Base-by-base conservation (phyloP, 108 stramenopile species). In the Skeletonema menzelii region DNA sequence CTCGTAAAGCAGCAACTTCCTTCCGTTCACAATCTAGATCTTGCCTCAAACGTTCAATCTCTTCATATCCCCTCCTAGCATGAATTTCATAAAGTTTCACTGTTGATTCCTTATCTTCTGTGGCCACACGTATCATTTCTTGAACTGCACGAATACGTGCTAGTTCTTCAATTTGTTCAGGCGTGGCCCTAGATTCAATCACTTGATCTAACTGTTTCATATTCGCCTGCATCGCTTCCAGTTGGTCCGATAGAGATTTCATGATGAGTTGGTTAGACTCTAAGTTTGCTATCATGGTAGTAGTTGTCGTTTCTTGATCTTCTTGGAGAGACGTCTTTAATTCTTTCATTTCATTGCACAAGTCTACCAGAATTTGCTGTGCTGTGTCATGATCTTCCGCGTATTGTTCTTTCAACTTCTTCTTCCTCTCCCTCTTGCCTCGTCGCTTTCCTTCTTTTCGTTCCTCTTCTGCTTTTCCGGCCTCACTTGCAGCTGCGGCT, bases 321-420 rank as follows among this genome's bases (percentile, higher is more conserved):
- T 62, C 32, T 35, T 55, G 27, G 55, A 80, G 73, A 38, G 68
- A 69, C 6, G 30, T 55, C 57, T 80, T 73, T 34, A 80, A 63
- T 7, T 67, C 72, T 49, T 80, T 80, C 79, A 80, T 80, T 65
- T 80, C 79, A 19, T 62, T 80, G 72, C 79, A 80, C 11, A 80
- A 40, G 44, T 80, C 79, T 24, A 80, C 44, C 3, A 80, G 67
- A 26, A 80, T 80, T 66, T 80, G 79, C 27, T 80, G 79, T 13
- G 79, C 72, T 6, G 72, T 57, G 42, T 80, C 79, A 26, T 69
- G 63, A 27, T 74, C 73, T 37, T 49, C 56, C 0, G 30, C 37
- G 28, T 44, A 35, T 34, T 49, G 13, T 26, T 72, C 70, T 56
- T 70, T 64, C 58, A 38, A 19, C 35, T 44, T 56, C 15, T 68